A percentile compares a stretch with the other conserved stretches of the same genome.
These are phyloP conservation scores for Cronartium ribicola DNA, from an alignment of 1,284 basidiomycete species.

Conservation along the genomic window DNA sequence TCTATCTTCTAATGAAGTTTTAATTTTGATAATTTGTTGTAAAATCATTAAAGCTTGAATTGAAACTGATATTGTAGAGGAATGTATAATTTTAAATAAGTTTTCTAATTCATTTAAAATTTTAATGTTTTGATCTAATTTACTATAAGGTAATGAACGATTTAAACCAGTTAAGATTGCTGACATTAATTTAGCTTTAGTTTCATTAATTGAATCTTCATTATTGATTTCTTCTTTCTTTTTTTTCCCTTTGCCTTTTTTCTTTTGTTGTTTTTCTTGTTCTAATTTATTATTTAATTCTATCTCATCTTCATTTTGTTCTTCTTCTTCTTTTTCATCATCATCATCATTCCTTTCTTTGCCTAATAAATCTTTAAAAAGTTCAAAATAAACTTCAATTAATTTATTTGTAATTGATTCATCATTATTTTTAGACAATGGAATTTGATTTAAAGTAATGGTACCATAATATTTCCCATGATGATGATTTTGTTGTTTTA, in stretches of 20 bases:
- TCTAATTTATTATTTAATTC: conserved; percentile 49
- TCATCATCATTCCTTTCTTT: conserved; percentile 48
- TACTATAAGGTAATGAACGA: conserved; percentile 87
- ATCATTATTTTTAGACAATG: conserved; percentile 67
- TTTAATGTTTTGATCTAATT: conserved; percentile 59
- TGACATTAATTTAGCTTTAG: conserved; percentile 76
- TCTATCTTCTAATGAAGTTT: conserved; percentile 64
- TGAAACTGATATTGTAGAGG: conserved; percentile 84
- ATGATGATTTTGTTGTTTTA: conserved; percentile 55
- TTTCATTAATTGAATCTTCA: conserved; percentile 68
- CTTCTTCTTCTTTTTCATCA: conserved; percentile 47
- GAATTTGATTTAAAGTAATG: conserved; percentile 90
- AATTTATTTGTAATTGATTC: conserved; percentile 70
- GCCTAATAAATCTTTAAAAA: conserved; percentile 85
- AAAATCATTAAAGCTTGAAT: conserved; percentile 91
- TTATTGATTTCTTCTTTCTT: conserved; percentile 51
- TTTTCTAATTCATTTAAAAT: conserved; percentile 44
- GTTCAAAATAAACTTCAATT: conserved; percentile 88
- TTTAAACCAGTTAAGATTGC: conserved; percentile 93
- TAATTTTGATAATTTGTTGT: conserved; percentile 65
- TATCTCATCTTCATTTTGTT: conserved; percentile 52
- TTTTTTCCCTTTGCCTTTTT: conserved; percentile 50
- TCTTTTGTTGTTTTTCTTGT: conserved; percentile 50
- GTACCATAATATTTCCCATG: conserved; percentile 85
- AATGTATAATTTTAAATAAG: conserved; percentile 91